Percentiles rank a stretch among this genome's conserved stretches.
phyloP scores from a whole-genome alignment of 306 rosid genomes.

The Astragalus membranaceus region DNA sequence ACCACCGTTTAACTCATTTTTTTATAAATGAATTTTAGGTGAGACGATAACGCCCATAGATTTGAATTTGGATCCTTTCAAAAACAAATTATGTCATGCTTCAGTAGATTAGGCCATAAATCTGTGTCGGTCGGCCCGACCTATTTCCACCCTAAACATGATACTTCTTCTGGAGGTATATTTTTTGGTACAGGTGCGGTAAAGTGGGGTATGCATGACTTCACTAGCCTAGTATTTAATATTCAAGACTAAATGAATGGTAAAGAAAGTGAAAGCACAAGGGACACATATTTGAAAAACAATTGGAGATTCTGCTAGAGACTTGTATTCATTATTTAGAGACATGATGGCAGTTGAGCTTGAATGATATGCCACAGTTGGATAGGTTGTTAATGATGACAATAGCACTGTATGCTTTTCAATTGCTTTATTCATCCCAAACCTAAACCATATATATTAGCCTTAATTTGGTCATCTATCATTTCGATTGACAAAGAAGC shows the following conservation, averaged over 20 bases:
- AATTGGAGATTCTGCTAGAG: conserved; percentile 20
- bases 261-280: conserved; percentile 31
- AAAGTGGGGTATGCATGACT: conserved; percentile 30
- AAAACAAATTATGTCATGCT: too few species aligned
- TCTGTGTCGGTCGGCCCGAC: too few species aligned
- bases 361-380: neutral
- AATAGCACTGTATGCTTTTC: neutral
- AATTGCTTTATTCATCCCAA: conserved; percentile 10
- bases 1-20: too few species aligned
- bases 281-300: conserved; percentile 17
- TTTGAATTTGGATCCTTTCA: too few species aligned
- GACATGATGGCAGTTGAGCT: conserved; percentile 14
- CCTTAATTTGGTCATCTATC: neutral
- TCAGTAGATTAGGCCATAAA: too few species aligned
- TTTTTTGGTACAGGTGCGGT: neutral
- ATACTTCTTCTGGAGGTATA: too few species aligned
- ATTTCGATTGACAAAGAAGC: neutral
- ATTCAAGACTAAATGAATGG: conserved; percentile 25
- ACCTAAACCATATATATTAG: neutral
- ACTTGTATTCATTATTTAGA: neutral
- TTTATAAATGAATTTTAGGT: too few species aligned
- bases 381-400: conserved; percentile 9
- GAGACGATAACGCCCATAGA: too few species aligned
- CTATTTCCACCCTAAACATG: too few species aligned
- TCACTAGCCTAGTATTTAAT: conserved; percentile 18